Evolutionary conservation across 2,329 filamentous ascomycete species (phyloP), one percentile per base, ranked within the genome.

Genomic region (Fusarium mexicanum): DNA sequence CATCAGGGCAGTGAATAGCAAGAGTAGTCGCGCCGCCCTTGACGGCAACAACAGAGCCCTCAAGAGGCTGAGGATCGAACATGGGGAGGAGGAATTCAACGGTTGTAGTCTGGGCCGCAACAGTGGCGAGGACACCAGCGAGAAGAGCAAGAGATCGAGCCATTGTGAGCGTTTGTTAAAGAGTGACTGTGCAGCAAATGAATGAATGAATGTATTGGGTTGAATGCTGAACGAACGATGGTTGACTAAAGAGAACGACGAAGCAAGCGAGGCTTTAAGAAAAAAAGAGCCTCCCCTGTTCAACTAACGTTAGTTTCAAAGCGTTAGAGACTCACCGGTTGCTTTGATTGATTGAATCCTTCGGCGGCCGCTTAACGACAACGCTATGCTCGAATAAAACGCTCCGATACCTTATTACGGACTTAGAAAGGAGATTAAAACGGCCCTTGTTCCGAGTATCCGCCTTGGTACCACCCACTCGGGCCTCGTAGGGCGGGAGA

Each of bases 21-120:
- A 78, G 75, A 6, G 82, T 84, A 3, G 82, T 83, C 51, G 78
- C 76, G 14, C 55, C 67, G 16, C 50, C 59, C 40, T 78, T 76
- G 64, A 71, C 81, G 13, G 69, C 72, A 46, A 82, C 53, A 59
- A 83, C 71, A n/a, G 81, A 82, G 38, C 76, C 82, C 13, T 75
- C 75, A 18, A 80, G 54, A 16, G 59, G 48, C 24, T 77, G 67
- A 17, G 70, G 9, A 51, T 80, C 77, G 51, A 65, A 72, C 44
- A 72, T 47, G 35, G 78, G 78, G 48, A 82, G 67, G 35, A 82
- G 63, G 50, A 83, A 65, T 46, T 68, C 67, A 57, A 81, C 73
- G 11, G 77, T 77, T 53, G 78, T 78, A 37, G 77, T 78, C 51
- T 81, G 76, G 38, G 79, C 74, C 57, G 74, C 72, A 50, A 75